Conservation (phyloP, 495 filamentous ascomycete genomes). For the Neurospora hispaniola region DNA sequence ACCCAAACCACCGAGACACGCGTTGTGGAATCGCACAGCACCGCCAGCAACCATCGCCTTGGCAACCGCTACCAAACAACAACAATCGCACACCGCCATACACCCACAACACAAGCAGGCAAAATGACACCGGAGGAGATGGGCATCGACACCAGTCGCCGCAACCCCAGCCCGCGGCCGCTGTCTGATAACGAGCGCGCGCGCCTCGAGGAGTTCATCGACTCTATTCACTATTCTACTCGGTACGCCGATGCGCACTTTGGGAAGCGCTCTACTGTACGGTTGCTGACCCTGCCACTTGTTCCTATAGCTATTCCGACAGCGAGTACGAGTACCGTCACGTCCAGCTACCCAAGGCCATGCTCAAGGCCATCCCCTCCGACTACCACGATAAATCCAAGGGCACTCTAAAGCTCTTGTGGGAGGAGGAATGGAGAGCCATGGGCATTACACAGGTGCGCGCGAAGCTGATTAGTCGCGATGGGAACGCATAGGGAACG, state of each 20-base stretch:
- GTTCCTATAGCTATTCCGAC: constrained; percentile 62
- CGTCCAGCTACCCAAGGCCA: constrained; percentile 91
- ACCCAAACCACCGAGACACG: neutral
- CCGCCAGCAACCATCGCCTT: neutral
- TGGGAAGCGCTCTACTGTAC: neutral
- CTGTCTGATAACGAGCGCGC: constrained; percentile 71
- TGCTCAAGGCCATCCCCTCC: constrained; percentile 93
- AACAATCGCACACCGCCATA: neutral
- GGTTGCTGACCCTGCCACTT: constrained; percentile 5
- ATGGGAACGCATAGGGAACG: neutral
- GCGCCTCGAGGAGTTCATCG: constrained; percentile 80
- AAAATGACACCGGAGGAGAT: constrained; percentile 16
- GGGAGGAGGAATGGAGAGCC: constrained; percentile 97
- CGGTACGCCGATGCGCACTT: constrained; percentile 44
- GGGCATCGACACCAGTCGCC: constrained; percentile 70
- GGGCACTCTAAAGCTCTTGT: constrained; percentile 88
- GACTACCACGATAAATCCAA: constrained; percentile 88
- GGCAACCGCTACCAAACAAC: neutral
- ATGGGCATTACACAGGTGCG: constrained; percentile 90
- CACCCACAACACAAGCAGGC: neutral
- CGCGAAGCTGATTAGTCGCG: neutral
- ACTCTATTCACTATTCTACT: constrained; percentile 89
- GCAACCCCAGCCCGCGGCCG: constrained; percentile 74
- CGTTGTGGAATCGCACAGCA: neutral
- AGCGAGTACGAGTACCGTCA: constrained; percentile 87